These are phyloP conservation scores for Galerina marginata DNA, from an alignment of 768 basidiomycete species.

Conservation along the genomic window DNA sequence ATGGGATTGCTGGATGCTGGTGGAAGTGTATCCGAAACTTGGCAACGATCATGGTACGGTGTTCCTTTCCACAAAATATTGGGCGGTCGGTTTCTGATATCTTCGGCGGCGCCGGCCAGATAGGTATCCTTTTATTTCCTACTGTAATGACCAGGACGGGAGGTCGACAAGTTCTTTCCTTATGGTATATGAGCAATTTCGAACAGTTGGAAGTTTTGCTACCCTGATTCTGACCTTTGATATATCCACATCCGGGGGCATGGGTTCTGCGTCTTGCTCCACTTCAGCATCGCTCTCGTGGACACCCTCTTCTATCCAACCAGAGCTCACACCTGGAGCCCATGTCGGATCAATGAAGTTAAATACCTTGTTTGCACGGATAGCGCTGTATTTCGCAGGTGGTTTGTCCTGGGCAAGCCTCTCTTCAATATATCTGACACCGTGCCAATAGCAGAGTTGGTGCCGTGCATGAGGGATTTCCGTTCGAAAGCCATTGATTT, in stretches of 20 bases:
- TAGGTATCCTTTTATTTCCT: slow-evolving; percentile 11
- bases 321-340: slow-evolving; percentile 23
- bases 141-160: slow-evolving; percentile 19
- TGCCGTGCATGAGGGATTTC: slow-evolving; percentile 29
- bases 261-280: not conserved
- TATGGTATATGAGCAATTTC: too few species aligned
- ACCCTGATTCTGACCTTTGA: not conserved
- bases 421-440: slow-evolving; percentile 26
- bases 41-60: slow-evolving; percentile 14
- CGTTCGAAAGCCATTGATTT: slow-evolving; percentile 30
- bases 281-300: slow-evolving; percentile 13
- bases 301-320: slow-evolving; percentile 18
- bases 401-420: slow-evolving; percentile 27
- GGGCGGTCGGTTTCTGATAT: not conserved
- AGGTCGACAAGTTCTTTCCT: slow-evolving; percentile 1
- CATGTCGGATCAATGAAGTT: slow-evolving; percentile 30
- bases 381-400: slow-evolving; percentile 23
- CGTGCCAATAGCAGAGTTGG: slow-evolving; percentile 41
- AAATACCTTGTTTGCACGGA: slow-evolving; percentile 20
- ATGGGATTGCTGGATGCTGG: slow-evolving; percentile 23
- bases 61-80: slow-evolving; percentile 22
- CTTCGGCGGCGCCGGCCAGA: slow-evolving; percentile 23
- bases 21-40: slow-evolving; percentile 24
- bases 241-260: not conserved
- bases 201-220: not conserved